phyloP scores from a whole-genome alignment of 2,329 filamentous ascomycete genomes.

The Sporothrix luriei region DNA sequence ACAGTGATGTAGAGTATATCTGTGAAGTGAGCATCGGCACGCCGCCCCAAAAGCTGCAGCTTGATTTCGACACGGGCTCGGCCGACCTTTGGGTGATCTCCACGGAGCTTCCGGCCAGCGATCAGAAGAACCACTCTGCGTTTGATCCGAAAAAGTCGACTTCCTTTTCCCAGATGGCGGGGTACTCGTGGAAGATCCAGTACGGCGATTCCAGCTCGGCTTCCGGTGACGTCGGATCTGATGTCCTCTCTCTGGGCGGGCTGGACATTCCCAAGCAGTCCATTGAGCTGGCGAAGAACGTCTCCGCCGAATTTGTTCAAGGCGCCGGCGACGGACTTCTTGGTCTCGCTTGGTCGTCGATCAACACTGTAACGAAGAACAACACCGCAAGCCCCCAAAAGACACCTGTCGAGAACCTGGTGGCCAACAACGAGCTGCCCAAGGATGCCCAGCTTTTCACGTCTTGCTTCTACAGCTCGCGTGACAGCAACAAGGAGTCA shows the following conservation, averaged over 20 bases:
- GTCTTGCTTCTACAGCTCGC: conserved; percentile 61
- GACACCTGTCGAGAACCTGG: conserved; percentile 72
- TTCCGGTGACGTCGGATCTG: conserved; percentile 65
- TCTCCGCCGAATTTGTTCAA: conserved; percentile 61
- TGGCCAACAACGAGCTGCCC: conserved; percentile 52
- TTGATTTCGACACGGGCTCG: conserved; percentile 73
- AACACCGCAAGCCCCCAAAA: conserved; percentile 52
- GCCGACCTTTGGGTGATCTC: conserved; percentile 70
- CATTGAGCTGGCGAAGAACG: conserved; percentile 63
- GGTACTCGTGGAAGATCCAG: conserved; percentile 63
- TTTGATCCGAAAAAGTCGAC: conserved; percentile 64
- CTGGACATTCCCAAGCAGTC: conserved; percentile 63
- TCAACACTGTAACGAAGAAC: conserved; percentile 60
- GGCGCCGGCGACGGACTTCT: conserved; percentile 65
- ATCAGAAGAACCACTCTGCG: conserved; percentile 52
- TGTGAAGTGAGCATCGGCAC: conserved; percentile 66
- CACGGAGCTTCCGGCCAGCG: conserved; percentile 48
- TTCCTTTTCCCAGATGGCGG: conserved; percentile 56
- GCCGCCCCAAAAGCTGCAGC: conserved; percentile 61
- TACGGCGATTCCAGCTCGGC: conserved; percentile 71
- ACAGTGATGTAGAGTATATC: conserved; percentile 69
- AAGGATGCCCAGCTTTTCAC: conserved; percentile 62
- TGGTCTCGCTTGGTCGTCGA: conserved; percentile 65
- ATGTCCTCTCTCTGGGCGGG: conserved; percentile 64
- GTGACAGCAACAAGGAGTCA: conserved; percentile 52